phyloP scores from a whole-genome alignment of 345 rosid genomes.

The Garcia nutans region DNA sequence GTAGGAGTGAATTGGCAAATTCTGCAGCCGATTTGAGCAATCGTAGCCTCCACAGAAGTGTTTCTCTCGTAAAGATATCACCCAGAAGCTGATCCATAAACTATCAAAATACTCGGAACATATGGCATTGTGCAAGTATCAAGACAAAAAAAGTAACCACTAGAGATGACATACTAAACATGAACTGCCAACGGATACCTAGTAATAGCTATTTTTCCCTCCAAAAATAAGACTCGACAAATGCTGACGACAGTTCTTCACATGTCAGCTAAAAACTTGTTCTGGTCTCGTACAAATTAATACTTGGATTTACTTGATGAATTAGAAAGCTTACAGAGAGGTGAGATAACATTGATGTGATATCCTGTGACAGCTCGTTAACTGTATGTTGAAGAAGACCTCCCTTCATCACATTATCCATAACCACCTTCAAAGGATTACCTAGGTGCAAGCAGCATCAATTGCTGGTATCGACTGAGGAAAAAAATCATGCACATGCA shows the following conservation, averaged over 20 bases:
- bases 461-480: slow-evolving; percentile 10
- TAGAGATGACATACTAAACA: background rate
- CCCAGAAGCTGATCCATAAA: slow-evolving; percentile 51
- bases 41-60: slow-evolving; percentile 75
- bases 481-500: background rate
- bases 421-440: slow-evolving; percentile 43
- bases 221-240: background rate
- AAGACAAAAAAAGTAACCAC: background rate
- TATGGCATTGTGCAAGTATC: background rate
- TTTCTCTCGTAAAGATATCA: slow-evolving; percentile 58
- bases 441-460: slow-evolving; percentile 34
- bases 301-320: background rate
- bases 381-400: slow-evolving; percentile 47
- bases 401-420: slow-evolving; percentile 48
- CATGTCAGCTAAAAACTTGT: background rate
- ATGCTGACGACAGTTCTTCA: background rate
- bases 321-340: slow-evolving; percentile 45
- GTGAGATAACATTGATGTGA: slow-evolving; percentile 43
- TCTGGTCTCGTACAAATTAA: background rate
- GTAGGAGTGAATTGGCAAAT: slow-evolving; percentile 67
- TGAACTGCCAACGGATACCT: background rate
- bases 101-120: slow-evolving; percentile 19
- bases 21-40: slow-evolving; percentile 62
- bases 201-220: background rate
- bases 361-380: slow-evolving; percentile 44